Conservation (phyloP, 306 rosid genomes). For the Malus asiatica region DNA sequence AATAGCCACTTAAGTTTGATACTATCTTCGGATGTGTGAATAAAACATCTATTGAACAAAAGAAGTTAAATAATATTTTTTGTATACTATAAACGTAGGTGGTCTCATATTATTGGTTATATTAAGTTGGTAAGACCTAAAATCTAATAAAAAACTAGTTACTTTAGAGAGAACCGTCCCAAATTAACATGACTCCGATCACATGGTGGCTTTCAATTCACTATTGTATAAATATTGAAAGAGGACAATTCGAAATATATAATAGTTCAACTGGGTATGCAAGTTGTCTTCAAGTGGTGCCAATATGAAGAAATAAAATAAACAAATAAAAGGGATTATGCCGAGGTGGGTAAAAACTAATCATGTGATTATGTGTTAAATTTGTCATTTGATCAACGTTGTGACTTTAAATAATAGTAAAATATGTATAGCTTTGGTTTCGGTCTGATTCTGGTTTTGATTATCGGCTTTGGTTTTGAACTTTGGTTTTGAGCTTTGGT, state of each 20-base stretch:
- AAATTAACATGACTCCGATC: background rate
- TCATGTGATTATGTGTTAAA: background rate
- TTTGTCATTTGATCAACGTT: background rate
- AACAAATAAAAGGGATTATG: background rate
- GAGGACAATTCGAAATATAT: background rate
- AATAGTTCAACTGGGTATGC: conserved; percentile 12
- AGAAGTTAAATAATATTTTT: too few species aligned
- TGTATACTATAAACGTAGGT: too few species aligned
- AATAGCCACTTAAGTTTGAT: too few species aligned
- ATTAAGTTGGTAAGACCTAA: too few species aligned
- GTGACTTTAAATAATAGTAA: background rate
- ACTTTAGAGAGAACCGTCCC: too few species aligned
- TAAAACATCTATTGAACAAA: too few species aligned
- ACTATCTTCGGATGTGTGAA: too few species aligned
- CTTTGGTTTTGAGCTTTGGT: too few species aligned
- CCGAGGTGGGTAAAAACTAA: background rate
- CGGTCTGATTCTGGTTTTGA: background rate
- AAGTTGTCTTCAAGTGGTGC: conserved; percentile 12
- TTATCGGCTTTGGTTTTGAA: background rate
- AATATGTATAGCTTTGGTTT: background rate
- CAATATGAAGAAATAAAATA: background rate
- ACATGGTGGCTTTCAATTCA: background rate
- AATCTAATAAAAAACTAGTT: too few species aligned
- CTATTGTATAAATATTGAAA: background rate
- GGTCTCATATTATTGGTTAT: too few species aligned